Evolutionary conservation across 106 monocot genomes (phyloP).

Genomic region (Dioscorea zingiberensis): DNA sequence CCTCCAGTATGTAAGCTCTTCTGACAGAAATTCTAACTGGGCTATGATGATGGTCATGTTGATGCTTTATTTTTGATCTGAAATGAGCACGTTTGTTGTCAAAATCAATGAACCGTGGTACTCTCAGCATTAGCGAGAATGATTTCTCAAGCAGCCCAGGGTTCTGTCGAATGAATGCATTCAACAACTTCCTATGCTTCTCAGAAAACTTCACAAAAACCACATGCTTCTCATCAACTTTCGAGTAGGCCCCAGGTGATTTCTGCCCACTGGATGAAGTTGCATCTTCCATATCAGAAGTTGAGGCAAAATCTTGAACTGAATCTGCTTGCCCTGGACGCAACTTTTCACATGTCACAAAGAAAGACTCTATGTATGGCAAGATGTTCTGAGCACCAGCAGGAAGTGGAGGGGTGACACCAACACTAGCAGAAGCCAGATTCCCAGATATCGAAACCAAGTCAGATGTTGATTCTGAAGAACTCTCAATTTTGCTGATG

Average conservation of each 20-base stretch:
- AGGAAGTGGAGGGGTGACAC: constrained; percentile 66
- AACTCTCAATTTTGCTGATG: constrained; percentile 83
- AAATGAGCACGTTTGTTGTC: constrained; percentile 95
- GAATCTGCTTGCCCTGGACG: constrained; percentile 40
- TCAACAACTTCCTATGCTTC: constrained; percentile 78
- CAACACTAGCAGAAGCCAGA: constrained; percentile 23
- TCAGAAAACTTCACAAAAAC: constrained; percentile 88
- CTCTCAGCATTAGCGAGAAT: constrained; percentile 90
- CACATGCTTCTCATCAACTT: constrained; percentile 64
- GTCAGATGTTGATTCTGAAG: constrained; percentile 60
- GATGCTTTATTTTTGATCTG: constrained; percentile 90
- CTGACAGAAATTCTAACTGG: constrained; percentile 92
- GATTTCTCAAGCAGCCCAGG: constrained; percentile 95
- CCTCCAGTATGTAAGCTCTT: constrained; percentile 91
- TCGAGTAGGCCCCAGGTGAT: constrained; percentile 10
- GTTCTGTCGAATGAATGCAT: constrained; percentile 93
- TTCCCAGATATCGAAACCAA: constrained; percentile 25
- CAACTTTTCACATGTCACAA: constrained; percentile 92
- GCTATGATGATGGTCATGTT: constrained; percentile 94
- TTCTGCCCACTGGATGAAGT: constrained; percentile 42
- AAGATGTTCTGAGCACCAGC: constrained; percentile 86
- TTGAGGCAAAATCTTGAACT: constrained; percentile 35
- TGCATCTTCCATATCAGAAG: constrained; percentile 53
- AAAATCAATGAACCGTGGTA: constrained; percentile 93
- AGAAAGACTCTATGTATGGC: constrained; percentile 97